Conservation (phyloP, 1,139 yeast genomes). For the Blastobotrys elegans region DNA sequence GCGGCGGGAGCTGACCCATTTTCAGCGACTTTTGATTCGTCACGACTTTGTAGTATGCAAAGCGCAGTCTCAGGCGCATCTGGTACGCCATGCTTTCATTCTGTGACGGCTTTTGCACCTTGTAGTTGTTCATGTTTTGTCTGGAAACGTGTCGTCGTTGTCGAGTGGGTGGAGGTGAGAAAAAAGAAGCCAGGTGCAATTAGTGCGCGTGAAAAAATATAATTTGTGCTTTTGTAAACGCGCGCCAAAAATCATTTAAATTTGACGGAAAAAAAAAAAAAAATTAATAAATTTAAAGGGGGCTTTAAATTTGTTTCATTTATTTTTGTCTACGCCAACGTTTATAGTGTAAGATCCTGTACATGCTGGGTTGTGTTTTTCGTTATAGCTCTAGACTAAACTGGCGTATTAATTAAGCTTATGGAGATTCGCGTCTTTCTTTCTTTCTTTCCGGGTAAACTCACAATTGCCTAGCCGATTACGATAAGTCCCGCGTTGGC, state of each 20-base stretch:
- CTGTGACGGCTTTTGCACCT: not conserved
- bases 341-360: no score
- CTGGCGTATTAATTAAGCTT: no score
- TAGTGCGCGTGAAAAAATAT: not conserved
- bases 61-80: conserved; percentile 62
- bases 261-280: not conserved
- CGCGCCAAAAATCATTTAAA: no score
- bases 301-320: not conserved
- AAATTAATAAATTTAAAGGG: not conserved
- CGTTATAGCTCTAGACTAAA: no score
- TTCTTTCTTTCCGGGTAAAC: no score
- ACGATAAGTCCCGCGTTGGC: no score
- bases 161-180: no score
- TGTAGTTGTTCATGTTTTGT: not conserved
- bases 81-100: conserved; percentile 46
- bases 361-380: no score
- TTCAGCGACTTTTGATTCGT: conserved; percentile 47
- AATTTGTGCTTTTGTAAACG: not conserved
- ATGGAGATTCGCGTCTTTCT: no score
- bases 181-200: no score
- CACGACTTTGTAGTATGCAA: conserved; percentile 72
- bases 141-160: no score
- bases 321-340: not conserved
- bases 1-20: conserved; percentile 29
- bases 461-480: no score